phyloP scores from a whole-genome alignment of 1,139 yeast genomes.

The Kodamaea derodonti region DNA sequence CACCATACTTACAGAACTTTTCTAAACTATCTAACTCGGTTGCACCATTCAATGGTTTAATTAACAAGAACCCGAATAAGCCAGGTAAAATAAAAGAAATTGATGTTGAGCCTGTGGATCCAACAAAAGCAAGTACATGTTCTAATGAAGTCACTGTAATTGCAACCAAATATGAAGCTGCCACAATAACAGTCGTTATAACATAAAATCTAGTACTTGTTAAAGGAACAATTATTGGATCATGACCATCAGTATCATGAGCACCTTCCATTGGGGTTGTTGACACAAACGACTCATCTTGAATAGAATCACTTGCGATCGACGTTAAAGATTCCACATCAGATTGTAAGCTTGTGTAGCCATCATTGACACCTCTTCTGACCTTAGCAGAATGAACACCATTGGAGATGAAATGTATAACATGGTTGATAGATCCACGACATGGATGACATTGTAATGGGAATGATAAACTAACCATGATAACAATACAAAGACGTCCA shows the following conservation, averaged over 20 bases:
- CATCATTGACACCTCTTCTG: constrained; percentile 7
- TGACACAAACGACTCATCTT: constrained; percentile 38
- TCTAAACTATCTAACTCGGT: constrained; percentile 37
- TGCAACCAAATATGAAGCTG: constrained; percentile 69
- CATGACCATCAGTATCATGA: constrained; percentile 48
- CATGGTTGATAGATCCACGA: constrained; percentile 67
- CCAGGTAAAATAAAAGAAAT: constrained; percentile 94
- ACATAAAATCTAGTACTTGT: constrained; percentile 49
- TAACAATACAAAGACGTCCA: constrained; percentile 67
- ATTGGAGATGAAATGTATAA: constrained; percentile 47
- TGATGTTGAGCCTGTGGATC: constrained; percentile 92
- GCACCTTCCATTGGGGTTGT: constrained; percentile 51
- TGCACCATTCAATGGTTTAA: constrained; percentile 39
- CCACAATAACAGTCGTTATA: constrained; percentile 64
- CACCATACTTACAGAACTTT: constrained; percentile 49
- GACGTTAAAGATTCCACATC: constrained; percentile 16
- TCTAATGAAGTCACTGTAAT: constrained; percentile 75
- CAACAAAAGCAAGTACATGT: constrained; percentile 85
- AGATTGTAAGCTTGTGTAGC: constrained; percentile 14
- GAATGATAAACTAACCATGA: constrained; percentile 64
- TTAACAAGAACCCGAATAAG: constrained; percentile 72
- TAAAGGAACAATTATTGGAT: constrained; percentile 51
- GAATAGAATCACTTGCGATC: constrained; percentile 15
- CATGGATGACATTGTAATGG: constrained; percentile 82
- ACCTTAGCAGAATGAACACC: constrained; percentile 18